Evolutionary conservation across 768 basidiomycete genomes (phyloP).

Genomic region (Pisolithus tinctorius): DNA sequence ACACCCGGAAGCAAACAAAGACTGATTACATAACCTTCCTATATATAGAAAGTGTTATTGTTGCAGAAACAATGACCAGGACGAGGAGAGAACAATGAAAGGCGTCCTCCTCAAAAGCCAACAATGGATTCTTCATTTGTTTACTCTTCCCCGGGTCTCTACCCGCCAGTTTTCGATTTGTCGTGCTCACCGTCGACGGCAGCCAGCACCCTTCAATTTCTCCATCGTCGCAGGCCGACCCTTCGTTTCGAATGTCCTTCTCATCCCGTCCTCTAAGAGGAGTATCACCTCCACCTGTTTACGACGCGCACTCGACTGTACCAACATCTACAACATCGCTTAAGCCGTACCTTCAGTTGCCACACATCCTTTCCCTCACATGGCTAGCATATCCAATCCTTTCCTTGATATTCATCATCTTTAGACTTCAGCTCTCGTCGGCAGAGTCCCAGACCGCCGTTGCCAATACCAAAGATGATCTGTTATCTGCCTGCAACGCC

Average conservation of each 20-base stretch:
- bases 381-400: conserved; percentile 91
- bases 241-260: conserved; percentile 20
- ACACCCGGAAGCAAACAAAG: conserved; percentile 32
- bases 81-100: conserved; percentile 6
- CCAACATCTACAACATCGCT: conserved; percentile 34
- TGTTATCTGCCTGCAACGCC: conserved; percentile 81
- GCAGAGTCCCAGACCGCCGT: conserved; percentile 62
- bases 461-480: conserved; percentile 60
- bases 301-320: conserved; percentile 42
- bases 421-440: conserved; percentile 72
- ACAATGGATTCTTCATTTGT: conserved; percentile 15
- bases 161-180: conserved; percentile 1
- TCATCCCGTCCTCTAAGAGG: conserved; percentile 22
- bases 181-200: conserved; percentile 9
- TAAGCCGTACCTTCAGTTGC: conserved; percentile 77
- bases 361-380: conserved; percentile 77
- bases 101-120: conserved; percentile 10
- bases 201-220: conserved; percentile 1
- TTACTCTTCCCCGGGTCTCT: conserved; percentile 10
- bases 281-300: conserved; percentile 45
- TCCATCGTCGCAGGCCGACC: conserved; percentile 34
- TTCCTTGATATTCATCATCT: conserved; percentile 82
- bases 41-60: background rate
- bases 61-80: background rate
- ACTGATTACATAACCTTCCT: conserved; percentile 3